Conservation (phyloP, 257 asterid genomes). For the Paraleonurus japonicus region DNA sequence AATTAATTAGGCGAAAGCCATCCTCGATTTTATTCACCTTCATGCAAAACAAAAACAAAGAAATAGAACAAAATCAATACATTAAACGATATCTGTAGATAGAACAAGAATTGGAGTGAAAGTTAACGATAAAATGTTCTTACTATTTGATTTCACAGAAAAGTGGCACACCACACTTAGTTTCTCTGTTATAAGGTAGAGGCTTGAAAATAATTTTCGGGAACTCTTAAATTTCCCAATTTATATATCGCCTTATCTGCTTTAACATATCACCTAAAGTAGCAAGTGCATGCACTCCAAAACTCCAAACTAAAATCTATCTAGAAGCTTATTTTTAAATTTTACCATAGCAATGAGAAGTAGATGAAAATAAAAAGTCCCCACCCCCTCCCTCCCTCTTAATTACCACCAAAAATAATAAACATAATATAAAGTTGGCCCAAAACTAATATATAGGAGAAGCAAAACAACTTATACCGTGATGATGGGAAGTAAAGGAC, state of each 20-base stretch:
- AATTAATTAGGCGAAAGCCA: constrained; percentile 46
- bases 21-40: constrained; percentile 76
- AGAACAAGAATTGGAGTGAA: constrained; percentile 3
- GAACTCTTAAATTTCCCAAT: background rate
- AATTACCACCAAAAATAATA: background rate
- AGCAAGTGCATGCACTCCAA: background rate
- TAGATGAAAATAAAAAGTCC: constrained; percentile 38
- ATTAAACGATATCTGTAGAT: background rate
- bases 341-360: constrained; percentile 73
- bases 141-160: background rate
- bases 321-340: background rate
- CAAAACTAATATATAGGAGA: constrained; percentile 5
- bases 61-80: constrained; percentile 13
- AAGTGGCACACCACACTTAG: background rate
- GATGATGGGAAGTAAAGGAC: constrained; percentile 83
- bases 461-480: constrained; percentile 45
- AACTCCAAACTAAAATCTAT: background rate
- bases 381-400: too few species aligned
- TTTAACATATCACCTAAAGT: background rate
- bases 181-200: background rate
- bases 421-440: background rate
- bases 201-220: background rate
- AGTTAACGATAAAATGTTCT: background rate
- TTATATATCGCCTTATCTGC: background rate
- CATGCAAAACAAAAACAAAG: background rate